These are phyloP conservation scores for Cystobasidium tubakii DNA, from an alignment of 768 basidiomycete genomes.

Conservation along the genomic window DNA sequence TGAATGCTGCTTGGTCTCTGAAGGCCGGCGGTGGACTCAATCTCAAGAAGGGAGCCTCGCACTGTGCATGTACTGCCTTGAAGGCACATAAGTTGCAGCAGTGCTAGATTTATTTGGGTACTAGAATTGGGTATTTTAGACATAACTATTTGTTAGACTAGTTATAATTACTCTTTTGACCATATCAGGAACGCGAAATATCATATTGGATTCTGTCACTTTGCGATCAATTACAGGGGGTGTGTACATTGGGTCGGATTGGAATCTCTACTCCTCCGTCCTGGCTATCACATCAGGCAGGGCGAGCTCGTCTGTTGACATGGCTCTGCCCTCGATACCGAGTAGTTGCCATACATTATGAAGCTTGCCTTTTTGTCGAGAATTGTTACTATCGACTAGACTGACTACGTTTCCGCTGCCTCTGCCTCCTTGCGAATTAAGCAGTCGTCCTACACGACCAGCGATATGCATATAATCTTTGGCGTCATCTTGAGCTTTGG, in stretches of 20 bases:
- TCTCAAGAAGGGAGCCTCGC: too few relatives aligned
- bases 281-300: background rate
- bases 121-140: background rate
- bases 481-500: constrained; percentile 3
- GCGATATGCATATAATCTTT: constrained; percentile 13
- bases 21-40: too few relatives aligned
- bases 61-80: background rate
- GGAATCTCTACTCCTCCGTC: too few relatives aligned
- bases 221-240: too few relatives aligned
- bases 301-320: background rate
- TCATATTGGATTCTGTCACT: too few relatives aligned
- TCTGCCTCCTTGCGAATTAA: background rate
- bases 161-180: background rate
- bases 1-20: too few relatives aligned
- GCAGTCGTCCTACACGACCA: constrained; percentile 17
- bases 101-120: background rate
- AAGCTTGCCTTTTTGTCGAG: background rate
- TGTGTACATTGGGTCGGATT: too few relatives aligned
- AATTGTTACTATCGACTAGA: background rate
- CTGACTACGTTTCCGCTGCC: constrained; percentile 7
- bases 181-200: too few relatives aligned
- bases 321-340: constrained; percentile 17
- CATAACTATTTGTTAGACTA: background rate
- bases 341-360: constrained; percentile 7
- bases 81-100: background rate